Base-by-base conservation (phyloP, 1,284 basidiomycete genomes). In the Malassezia furfur region DNA sequence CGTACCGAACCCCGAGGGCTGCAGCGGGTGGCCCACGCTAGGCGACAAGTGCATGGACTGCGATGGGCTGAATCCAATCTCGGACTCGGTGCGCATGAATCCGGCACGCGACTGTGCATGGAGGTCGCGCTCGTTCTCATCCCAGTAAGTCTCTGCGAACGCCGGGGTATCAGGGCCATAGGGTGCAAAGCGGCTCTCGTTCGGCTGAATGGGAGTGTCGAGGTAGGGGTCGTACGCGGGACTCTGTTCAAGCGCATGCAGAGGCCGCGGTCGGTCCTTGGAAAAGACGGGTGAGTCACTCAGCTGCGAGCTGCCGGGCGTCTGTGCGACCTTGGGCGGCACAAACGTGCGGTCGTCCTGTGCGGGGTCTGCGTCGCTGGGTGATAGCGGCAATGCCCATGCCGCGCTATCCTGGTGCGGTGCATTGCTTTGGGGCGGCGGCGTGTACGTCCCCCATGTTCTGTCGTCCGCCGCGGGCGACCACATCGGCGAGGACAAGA, bases 141-240 rank as follows among this genome's bases (percentile, higher is more conserved):
- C 36, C 52, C 52, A 54, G 31, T 48, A 36, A 19, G 52, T 54
- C 28, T 36, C 21, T n/a, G 52, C 52, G 39, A 54, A 54, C 15
- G 37, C 47, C 6, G 52, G 52, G 1, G 19, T 44, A 1, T 28
- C 47, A 8, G 36, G 6, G 25, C 21, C 10, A 9, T 15, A 8
- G 2, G 43, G 14, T 9, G 19, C 14, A 15, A 45, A 45, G 32
- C 43, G 43, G 14, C 25, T 22, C 25, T 45, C 43, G 32, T 32
- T 31, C 2, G 21, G 14, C 31, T 31, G 30, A 1, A 25, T 25
- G 17, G 45, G 30, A 4, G 11, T 25, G 31, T 47, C 45, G 19
- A 47, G 31, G 22, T 47, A 47, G 10, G 45, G 45, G 3, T 47
- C 45, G 8, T 12, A 34, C 17, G 17, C 31, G 15, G 28, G 45